These are phyloP conservation scores for Tephrocybe sp. DNA, from an alignment of 768 basidiomycete species.

Conservation along the genomic window DNA sequence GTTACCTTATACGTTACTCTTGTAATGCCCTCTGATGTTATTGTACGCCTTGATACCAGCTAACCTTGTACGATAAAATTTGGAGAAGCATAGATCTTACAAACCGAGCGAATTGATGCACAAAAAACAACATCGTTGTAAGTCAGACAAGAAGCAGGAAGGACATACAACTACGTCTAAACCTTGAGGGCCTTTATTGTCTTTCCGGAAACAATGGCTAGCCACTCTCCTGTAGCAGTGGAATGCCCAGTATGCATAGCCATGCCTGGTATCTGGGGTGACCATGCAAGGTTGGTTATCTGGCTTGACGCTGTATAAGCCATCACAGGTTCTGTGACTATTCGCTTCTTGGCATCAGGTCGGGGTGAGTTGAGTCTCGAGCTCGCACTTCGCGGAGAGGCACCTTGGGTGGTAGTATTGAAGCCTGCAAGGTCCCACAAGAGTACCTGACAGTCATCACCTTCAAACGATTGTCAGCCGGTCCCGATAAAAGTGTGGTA, in stretches of 20 bases:
- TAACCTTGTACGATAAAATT: too few species aligned
- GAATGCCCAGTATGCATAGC: constrained; percentile 73
- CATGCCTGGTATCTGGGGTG: constrained; percentile 78
- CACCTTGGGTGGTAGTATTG: constrained; percentile 57
- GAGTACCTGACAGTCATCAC: constrained; percentile 92
- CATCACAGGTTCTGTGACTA: constrained; percentile 77
- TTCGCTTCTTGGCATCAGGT: constrained; percentile 75
- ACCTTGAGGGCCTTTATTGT: constrained; percentile 81
- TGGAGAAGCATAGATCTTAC: too few species aligned
- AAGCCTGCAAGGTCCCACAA: constrained; percentile 78
- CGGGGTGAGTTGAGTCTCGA: constrained; percentile 79
- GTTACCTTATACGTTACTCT: neutral
- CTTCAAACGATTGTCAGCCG: constrained; percentile 38
- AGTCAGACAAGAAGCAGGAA: neutral
- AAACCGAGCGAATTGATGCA: neutral
- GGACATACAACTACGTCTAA: constrained; percentile 30
- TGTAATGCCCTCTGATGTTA: neutral
- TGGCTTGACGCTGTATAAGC: constrained; percentile 79
- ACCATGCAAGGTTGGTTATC: constrained; percentile 87
- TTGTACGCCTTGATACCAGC: too few species aligned
- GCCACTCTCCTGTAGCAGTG: constrained; percentile 81
- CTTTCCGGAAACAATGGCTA: constrained; percentile 82
- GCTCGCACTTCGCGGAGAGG: constrained; percentile 69
- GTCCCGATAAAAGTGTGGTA: neutral
- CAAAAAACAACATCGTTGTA: neutral